Percentiles rank a stretch among this genome's conserved stretches.
These are phyloP conservation scores for Pinus tabuliformis DNA, from an alignment of 75 land plant genomes.

Conservation along the genomic window DNA sequence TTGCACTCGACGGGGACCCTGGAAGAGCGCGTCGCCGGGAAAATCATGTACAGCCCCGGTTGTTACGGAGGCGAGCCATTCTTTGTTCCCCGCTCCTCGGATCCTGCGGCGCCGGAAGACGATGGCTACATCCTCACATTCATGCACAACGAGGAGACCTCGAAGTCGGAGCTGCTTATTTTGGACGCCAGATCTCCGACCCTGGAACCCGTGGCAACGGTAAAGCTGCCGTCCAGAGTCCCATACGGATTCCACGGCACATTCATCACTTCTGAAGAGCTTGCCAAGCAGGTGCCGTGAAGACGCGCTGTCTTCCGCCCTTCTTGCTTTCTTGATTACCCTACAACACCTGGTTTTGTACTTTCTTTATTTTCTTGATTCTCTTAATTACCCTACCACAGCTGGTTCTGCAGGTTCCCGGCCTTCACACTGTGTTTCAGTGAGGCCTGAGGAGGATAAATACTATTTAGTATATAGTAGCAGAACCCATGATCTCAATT, in stretches of 20 bases:
- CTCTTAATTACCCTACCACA: background rate
- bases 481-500: background rate
- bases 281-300: constrained; percentile 42
- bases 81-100: constrained; percentile 48
- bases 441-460: no score
- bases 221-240: constrained; percentile 79
- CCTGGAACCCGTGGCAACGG: constrained; percentile 54
- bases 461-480: no score
- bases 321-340: background rate
- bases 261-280: constrained; percentile 49
- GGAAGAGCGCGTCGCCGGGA: constrained; percentile 32
- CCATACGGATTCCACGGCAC: constrained; percentile 96
- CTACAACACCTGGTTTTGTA: background rate
- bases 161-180: constrained; percentile 68
- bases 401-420: no score
- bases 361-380: background rate
- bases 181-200: constrained; percentile 57
- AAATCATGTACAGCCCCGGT: constrained; percentile 37
- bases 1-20: constrained; percentile 17
- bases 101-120: constrained; percentile 40
- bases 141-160: constrained; percentile 66
- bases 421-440: no score
- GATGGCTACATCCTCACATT: constrained; percentile 79
- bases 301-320: constrained; percentile 7
- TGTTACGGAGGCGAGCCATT: constrained; percentile 88